Base-by-base conservation (phyloP, 2,329 filamentous ascomycete genomes). In the Sarocladium brachiariae region DNA sequence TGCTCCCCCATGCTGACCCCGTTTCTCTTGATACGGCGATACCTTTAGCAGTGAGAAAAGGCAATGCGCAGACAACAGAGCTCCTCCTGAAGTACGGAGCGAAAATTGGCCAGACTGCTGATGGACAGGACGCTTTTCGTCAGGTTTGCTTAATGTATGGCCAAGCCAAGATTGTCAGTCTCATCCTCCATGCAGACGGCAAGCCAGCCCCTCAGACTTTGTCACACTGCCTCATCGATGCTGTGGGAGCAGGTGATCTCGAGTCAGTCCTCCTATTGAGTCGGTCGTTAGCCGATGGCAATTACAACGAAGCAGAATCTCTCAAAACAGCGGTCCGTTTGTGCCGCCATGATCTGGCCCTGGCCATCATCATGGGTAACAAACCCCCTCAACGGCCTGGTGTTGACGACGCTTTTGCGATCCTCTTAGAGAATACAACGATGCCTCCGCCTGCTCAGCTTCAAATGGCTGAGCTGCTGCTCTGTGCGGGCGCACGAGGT, bases 401-500 rank as follows among this genome's bases (percentile, higher is more conserved):
- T 0, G 61, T 84, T 2, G 72, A 76, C 50, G 70, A 74, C 21
- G 75, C 77, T 10, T 78, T 83, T 35, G 64, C 65, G 2, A 59
- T 69, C 4, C 63, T 81, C 1, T 70, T 77, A 52, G 60, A 68
- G 1, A 71, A 75, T 46, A 59, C 70, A 2, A 70, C 71, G 2
- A 67, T 78, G 16, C 69, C 68, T 5, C 71, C 74, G 0, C 69
- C 71, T 25, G 71, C 74, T 27, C 80, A 77, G 57, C 62, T 77
- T 37, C 69, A 70, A 2, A 65, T 83, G 54, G 68, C 75, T 0
- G 78, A 84, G 58, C 64, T 80, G 2, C 59, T 84, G 1, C 67
- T 84, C 2, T 81, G 79, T 50, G 78, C 76, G 1, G 80, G 80
- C 0, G 78, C 79, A 1, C 65, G 69, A 11, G 80, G 80, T 2